Percentiles rank a stretch among this genome's conserved stretches.
These are phyloP conservation scores for Trametes hirsuta DNA, from an alignment of 1,284 basidiomycete species.

Conservation along the genomic window DNA sequence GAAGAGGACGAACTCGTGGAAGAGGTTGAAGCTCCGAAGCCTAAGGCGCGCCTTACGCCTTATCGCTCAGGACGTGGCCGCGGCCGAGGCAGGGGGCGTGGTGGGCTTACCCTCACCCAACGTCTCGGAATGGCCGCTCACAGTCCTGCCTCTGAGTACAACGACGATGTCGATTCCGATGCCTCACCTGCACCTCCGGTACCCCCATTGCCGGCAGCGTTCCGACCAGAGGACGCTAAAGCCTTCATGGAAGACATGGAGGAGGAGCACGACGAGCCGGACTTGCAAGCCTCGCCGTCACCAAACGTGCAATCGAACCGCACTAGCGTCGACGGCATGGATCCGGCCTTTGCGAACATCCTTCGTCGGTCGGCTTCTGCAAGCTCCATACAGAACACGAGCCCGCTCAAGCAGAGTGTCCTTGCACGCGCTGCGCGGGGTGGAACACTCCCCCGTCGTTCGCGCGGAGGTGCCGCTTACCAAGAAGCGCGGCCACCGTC, in stretches of 20 bases:
- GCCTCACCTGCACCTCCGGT: constrained; percentile 51
- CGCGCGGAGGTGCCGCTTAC: constrained; percentile 65
- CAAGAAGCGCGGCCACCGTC: constrained; percentile 69
- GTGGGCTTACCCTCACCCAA: constrained; percentile 61
- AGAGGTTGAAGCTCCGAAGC: constrained; percentile 39
- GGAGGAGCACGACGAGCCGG: constrained; percentile 30
- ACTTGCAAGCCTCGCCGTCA: constrained; percentile 46
- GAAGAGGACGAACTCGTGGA: constrained; percentile 51
- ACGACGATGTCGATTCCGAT: constrained; percentile 50
- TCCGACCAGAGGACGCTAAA: constrained; percentile 45
- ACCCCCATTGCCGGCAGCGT: constrained; percentile 48
- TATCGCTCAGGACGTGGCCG: constrained; percentile 42
- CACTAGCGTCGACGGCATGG: constrained; percentile 81
- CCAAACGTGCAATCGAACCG: constrained; percentile 50
- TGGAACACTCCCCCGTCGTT: constrained; percentile 51
- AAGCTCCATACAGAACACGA: constrained; percentile 49
- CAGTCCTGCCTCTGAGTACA: constrained; percentile 55
- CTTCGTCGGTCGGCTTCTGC: constrained; percentile 63
- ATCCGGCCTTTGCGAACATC: constrained; percentile 79
- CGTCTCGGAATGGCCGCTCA: constrained; percentile 61
- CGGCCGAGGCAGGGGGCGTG: constrained; percentile 48
- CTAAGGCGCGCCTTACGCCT: constrained; percentile 39
- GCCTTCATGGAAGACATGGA: constrained; percentile 42
- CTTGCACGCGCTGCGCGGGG: constrained; percentile 53
- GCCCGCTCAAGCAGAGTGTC: constrained; percentile 60